Base-by-base conservation (phyloP, 352 stramenopile species). In the Phytophthora europaea region DNA sequence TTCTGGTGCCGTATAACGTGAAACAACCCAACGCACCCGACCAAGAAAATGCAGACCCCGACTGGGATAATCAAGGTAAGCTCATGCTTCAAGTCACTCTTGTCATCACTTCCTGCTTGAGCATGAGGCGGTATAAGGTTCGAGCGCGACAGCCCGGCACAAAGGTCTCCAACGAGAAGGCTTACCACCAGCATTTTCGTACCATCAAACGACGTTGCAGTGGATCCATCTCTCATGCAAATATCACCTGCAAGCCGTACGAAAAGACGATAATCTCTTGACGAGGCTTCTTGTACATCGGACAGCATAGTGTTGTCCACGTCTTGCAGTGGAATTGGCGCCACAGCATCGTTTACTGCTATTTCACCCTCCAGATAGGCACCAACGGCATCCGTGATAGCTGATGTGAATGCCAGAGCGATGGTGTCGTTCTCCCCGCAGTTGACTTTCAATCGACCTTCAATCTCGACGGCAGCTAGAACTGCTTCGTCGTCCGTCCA, bases 21-120 rank as follows among this genome's bases (percentile, higher is more conserved):
- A 50, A 50, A 3, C n/a, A 82, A 61, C 1, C 65, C 16, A n/a
- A 45, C 57, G 61, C 77, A 83, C 0, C 79, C 80, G 2, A 79
- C 48, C 22, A 91, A 28, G 61, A 91, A 89, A 5, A 77, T 65
- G 26, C 56, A 48, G 53, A 81, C 80, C 16, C 73, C 26, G 34
- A 40, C 80, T 34, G 87, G 26, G 10, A 86, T 68, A 36, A 81
- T 61, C 2, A 89, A 52, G 0, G 47, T 67, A 18, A 68, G 62
- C 38, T 43, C 36, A 22, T 62, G 16, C 22, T 65, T 18, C 60
- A 54, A 58, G 63, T 56, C 33, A 38, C 40, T 48, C 40, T 20
- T 48, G 16, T 15, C 6, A 20, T 6, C 43, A 22, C 6, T n/a
- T 8, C n/a, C 43, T 15, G 43, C 16, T 50, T 10, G 23, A 16